Conservation (phyloP, 106 monocot species). For the Allium fistulosum region DNA sequence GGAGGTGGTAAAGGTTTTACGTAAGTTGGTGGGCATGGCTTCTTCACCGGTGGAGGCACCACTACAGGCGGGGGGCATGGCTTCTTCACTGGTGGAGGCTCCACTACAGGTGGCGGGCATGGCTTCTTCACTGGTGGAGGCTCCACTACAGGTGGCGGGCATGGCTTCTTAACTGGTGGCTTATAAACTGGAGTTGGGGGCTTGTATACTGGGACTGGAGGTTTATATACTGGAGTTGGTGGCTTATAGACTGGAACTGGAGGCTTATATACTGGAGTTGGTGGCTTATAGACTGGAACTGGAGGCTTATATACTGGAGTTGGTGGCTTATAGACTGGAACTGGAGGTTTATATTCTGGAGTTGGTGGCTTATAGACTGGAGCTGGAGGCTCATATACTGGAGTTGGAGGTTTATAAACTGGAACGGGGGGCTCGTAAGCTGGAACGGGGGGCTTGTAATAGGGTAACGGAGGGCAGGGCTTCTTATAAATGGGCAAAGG, state of each 20-base stretch:
- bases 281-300: constrained; percentile 1
- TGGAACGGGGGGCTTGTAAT: no score
- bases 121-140: no score
- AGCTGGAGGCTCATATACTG: neutral
- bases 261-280: no score
- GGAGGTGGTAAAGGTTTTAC: neutral
- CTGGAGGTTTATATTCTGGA: neutral
- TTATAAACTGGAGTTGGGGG: no score
- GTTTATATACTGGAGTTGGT: neutral
- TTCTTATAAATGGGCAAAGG: neutral
- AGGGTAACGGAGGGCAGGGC: no score
- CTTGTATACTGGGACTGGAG: neutral
- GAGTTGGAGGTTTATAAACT: neutral
- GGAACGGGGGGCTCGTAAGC: neutral
- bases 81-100: no score
- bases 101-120: no score
- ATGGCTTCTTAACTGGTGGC: neutral
- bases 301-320: neutral
- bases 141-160: no score
- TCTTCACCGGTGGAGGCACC: neutral
- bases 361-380: neutral
- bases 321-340: neutral
- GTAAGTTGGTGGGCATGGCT: neutral
- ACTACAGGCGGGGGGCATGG: neutral
- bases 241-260: neutral